Evolutionary conservation across 495 filamentous ascomycete genomes (phyloP).

Genomic region (Annulohypoxylon nitens): DNA sequence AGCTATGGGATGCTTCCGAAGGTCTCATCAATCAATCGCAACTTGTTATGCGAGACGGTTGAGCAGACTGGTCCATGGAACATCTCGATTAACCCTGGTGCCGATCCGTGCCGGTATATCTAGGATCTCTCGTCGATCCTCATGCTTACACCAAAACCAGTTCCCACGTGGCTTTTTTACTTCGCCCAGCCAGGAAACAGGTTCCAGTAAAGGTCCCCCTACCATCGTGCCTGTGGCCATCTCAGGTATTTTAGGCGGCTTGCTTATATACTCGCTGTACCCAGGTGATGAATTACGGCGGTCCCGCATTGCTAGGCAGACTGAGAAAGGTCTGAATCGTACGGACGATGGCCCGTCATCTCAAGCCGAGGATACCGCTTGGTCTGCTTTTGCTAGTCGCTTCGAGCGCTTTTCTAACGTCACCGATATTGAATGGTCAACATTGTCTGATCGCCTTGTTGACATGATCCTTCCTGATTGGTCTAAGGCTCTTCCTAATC

Average conservation of each 20-base stretch:
- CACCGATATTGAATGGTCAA: conserved; percentile 67
- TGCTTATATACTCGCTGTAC: conserved; percentile 60
- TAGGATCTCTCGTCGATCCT: conserved; percentile 30
- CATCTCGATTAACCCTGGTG: conserved; percentile 31
- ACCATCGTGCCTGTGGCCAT: conserved; percentile 46
- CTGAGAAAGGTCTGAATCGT: conserved; percentile 15
- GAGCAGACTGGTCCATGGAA: conserved; percentile 27
- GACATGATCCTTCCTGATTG: conserved; percentile 84
- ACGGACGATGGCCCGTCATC: conserved; percentile 20
- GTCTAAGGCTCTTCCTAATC: conserved; percentile 80
- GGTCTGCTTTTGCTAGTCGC: conserved; percentile 69
- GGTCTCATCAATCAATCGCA: conserved; percentile 39
- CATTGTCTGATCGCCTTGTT: conserved; percentile 73
- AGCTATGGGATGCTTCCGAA: conserved; percentile 40
- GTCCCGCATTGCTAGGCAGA: conserved; percentile 28
- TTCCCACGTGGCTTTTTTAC: conserved; percentile 49
- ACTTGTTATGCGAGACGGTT: conserved; percentile 29
- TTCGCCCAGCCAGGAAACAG: conserved; percentile 32
- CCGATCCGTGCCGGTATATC: conserved; percentile 26
- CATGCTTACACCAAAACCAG: conserved; percentile 27
- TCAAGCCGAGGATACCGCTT: conserved; percentile 59
- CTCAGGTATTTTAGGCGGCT: conserved; percentile 49
- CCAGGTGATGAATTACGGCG: conserved; percentile 57
- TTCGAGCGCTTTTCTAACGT: conserved; percentile 70
- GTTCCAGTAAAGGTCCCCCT: conserved; percentile 46